These are phyloP conservation scores for Geum urbanum DNA, from an alignment of 306 rosid genomes.

Conservation along the genomic window DNA sequence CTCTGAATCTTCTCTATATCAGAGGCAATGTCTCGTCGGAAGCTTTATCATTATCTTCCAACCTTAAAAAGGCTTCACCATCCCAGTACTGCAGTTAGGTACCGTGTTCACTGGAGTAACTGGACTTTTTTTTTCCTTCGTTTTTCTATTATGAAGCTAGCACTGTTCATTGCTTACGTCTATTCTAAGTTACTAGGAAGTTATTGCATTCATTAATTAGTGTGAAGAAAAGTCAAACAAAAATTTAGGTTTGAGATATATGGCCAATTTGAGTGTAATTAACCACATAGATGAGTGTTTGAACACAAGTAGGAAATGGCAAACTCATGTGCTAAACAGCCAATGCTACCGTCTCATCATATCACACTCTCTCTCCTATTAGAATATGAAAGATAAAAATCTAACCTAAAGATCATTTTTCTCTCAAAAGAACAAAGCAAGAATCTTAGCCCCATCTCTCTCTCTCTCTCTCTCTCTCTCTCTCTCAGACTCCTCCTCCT, in stretches of 20 bases:
- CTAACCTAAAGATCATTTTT: conserved; percentile 27
- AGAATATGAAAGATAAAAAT: background rate
- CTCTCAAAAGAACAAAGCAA: conserved; percentile 25
- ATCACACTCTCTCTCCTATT: conserved; percentile 6
- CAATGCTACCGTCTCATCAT: conserved; percentile 19
- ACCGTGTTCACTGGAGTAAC: no score
- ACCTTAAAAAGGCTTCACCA: conserved; percentile 4
- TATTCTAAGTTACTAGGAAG: background rate
- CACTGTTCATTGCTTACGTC: background rate
- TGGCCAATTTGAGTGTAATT: background rate
- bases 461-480: conserved; percentile 7
- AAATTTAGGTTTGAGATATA: background rate
- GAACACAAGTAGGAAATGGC: conserved; percentile 13
- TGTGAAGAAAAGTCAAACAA: background rate
- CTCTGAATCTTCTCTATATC: background rate
- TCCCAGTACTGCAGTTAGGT: no score
- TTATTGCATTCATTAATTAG: background rate
- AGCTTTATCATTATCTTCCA: background rate
- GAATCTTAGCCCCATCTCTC: conserved; percentile 19
- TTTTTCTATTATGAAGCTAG: no score
- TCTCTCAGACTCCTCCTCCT: conserved; percentile 7
- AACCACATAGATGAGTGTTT: background rate
- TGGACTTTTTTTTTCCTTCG: no score
- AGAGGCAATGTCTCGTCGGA: background rate
- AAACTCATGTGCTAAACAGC: conserved; percentile 21